A percentile compares a stretch with the other conserved stretches of the same genome.
Evolutionary conservation across 768 basidiomycete genomes (phyloP).

Genomic region (Flagelloscypha sp.): DNA sequence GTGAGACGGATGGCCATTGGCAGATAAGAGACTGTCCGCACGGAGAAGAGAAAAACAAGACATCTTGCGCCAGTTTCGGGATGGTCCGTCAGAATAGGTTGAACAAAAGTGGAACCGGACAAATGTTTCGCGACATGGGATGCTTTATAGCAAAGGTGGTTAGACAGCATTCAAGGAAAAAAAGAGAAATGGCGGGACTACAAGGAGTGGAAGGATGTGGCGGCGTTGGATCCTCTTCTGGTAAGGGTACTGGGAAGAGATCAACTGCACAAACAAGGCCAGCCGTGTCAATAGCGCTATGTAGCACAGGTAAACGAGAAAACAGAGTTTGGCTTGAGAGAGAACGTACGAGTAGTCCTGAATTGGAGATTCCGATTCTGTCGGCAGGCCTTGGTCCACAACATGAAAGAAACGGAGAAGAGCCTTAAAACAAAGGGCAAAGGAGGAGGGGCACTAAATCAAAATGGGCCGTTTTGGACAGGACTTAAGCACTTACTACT

Average conservation of each 20-base stretch:
- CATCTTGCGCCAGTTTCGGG: constrained; percentile 50
- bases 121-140: too few species aligned
- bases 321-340: constrained; percentile 5
- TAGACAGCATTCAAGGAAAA: too few species aligned
- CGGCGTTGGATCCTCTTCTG: constrained; percentile 7
- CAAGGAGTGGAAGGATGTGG: constrained; percentile 11
- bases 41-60: constrained; percentile 58
- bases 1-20: constrained; percentile 1
- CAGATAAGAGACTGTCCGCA: constrained; percentile 23
- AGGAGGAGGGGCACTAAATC: too few species aligned
- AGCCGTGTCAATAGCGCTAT: constrained; percentile 50
- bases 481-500: too few species aligned
- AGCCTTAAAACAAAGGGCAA: too few species aligned
- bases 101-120: constrained; percentile 55
- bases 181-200: constrained; percentile 12
- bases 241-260: constrained; percentile 51
- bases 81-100: constrained; percentile 46
- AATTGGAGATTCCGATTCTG: constrained; percentile 37
- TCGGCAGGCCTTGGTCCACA: constrained; percentile 28
- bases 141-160: too few species aligned
- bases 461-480: too few species aligned
- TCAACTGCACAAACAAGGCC: constrained; percentile 75
- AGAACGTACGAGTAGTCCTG: constrained; percentile 37
- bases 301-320: constrained; percentile 9
- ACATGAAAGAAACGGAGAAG: constrained; percentile 42